Evolutionary conservation across 306 rosid species (phyloP), one percentile per base, ranked within the genome.

Genomic region (Pyrus pyrifolia): DNA sequence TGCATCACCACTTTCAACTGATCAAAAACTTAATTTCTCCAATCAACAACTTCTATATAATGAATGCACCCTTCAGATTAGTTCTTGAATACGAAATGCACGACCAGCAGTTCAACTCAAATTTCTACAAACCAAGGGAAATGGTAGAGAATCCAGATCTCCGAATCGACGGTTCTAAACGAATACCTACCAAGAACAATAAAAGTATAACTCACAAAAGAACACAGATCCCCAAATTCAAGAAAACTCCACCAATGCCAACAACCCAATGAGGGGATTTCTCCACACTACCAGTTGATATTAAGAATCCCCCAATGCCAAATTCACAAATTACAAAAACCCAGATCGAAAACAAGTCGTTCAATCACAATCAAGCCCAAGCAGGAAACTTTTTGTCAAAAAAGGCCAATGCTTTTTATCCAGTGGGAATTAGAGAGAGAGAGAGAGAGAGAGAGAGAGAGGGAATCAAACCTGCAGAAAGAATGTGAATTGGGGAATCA

Each of bases 91-190:
- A 62, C 27, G 31, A 17, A 38, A 23, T 21, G 45, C 70, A 27
- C 23, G 35, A 76, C 40, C 67, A 51, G 55, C 21, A 17, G 55
- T 17, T 51, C 8, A 51, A 51, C 55, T 51, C 35, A 53, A 62
- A 17, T 58, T 38, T 62, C 77, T n/a, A 70, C 42, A 67, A 67
- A 58, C 45, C 55, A 25, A 23, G 70, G 70, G 69, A 52, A 74
- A 42, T 53, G 68, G 45, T 58, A 77, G 78, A 52, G 33, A 74
- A 40, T 59, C 81, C 79, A 76, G 68, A 76, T 73, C 85, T 79
- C 77, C 49, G 77, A 63, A 63, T 46, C 30, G 8, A 45, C 68
- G 14, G 27, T 49, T 22, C 63, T 66, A 38, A 67, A 68, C 52
- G 61, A 46, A 61, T 69, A 75, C 70, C 49, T 4, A 61, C 18